Evolutionary conservation across 2,329 filamentous ascomycete species (phyloP).

Genomic region (Fusarium annulatum): DNA sequence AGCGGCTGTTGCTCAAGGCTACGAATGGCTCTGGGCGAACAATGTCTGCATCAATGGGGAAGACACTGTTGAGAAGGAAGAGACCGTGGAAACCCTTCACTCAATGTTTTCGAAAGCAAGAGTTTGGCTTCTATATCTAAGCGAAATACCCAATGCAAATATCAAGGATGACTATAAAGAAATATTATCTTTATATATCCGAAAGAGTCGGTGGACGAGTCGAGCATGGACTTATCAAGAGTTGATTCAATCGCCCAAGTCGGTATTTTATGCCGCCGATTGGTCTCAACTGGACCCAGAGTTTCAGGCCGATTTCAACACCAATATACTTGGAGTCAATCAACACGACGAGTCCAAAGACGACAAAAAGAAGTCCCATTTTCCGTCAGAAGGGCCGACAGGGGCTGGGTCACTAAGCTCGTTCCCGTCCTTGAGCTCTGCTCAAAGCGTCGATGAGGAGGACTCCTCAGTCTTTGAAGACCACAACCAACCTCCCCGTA

Average conservation of each 20-base stretch:
- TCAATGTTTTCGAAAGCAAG: background rate
- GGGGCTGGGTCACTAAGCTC: background rate
- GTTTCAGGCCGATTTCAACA: background rate
- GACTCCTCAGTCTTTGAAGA: background rate
- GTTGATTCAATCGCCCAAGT: background rate
- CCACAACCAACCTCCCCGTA: conserved; percentile 33
- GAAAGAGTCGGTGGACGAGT: conserved; percentile 6
- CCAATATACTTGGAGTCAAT: fast-evolving
- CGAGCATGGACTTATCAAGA: conserved; percentile 33
- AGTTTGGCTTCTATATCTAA: background rate
- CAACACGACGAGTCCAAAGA: fast-evolving
- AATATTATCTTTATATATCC: background rate
- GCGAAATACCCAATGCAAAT: conserved; percentile 48
- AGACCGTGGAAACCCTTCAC: background rate
- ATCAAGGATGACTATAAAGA: background rate
- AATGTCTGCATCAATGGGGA: background rate
- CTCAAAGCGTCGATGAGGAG: fast-evolving
- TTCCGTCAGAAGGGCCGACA: no score
- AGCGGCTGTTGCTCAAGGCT: fast-evolving
- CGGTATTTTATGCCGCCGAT: conserved; percentile 6
- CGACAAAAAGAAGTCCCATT: fast-evolving
- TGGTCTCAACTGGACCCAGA: background rate
- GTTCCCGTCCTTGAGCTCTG: background rate
- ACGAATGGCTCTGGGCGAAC: background rate
- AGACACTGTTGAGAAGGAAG: background rate